Conservation (phyloP, 2,329 filamentous ascomycete species). For the Fusarium graminum region DNA sequence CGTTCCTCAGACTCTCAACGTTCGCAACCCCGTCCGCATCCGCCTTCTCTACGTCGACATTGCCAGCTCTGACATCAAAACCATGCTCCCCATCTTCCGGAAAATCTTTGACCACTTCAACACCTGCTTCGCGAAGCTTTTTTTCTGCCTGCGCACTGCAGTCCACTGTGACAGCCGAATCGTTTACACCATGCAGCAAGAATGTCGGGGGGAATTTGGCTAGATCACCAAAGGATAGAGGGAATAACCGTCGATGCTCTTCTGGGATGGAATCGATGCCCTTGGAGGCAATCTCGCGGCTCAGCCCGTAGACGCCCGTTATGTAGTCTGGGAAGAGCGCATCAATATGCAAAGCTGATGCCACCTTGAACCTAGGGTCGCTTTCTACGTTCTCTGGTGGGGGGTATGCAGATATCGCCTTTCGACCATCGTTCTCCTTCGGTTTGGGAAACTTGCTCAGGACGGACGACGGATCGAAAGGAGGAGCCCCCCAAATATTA, state of each 20-base stretch:
- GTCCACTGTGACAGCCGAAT: slow-evolving; percentile 40
- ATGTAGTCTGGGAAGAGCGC: slow-evolving; percentile 44
- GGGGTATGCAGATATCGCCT: slow-evolving; percentile 21
- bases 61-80: slow-evolving; percentile 29
- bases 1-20: slow-evolving; percentile 31
- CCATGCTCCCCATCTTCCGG: slow-evolving; percentile 43
- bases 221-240: slow-evolving; percentile 30
- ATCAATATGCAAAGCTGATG: slow-evolving; percentile 38
- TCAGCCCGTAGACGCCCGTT: slow-evolving; percentile 27
- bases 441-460: slow-evolving; percentile 28
- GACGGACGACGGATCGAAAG: slow-evolving; percentile 26
- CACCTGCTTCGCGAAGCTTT: slow-evolving; percentile 28
- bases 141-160: slow-evolving; percentile 36
- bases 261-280: slow-evolving; percentile 27
- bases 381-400: not conserved
- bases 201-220: slow-evolving; percentile 32
- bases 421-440: slow-evolving; percentile 17
- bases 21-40: slow-evolving; percentile 7
- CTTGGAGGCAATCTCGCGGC: slow-evolving; percentile 17
- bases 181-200: slow-evolving; percentile 39
- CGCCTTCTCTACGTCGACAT: slow-evolving; percentile 33
- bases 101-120: slow-evolving; percentile 29
- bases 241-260: slow-evolving; percentile 31
- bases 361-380: slow-evolving; percentile 14
- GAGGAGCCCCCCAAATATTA: slow-evolving; percentile 27